A percentile compares a stretch with the other conserved stretches of the same genome.
These are phyloP conservation scores for Metschnikowia arizonensis DNA, from an alignment of 805 yeast genomes.

Conservation along the genomic window DNA sequence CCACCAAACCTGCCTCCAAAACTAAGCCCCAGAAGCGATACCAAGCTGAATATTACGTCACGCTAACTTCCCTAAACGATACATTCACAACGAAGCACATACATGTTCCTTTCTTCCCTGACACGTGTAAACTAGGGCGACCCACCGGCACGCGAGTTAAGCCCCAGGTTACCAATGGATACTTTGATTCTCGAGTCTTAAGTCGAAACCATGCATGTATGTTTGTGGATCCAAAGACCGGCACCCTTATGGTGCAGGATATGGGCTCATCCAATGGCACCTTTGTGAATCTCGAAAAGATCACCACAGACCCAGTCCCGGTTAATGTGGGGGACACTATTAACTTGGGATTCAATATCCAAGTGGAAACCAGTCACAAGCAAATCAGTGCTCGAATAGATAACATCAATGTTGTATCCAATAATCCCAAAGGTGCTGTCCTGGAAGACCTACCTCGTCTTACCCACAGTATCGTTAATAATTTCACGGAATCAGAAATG, in stretches of 20 bases:
- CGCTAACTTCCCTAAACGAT: slow-evolving; percentile 70
- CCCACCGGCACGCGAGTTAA: slow-evolving; percentile 67
- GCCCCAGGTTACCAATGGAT: slow-evolving; percentile 76
- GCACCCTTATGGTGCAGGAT: slow-evolving; percentile 74
- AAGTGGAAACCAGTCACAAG: slow-evolving; percentile 63
- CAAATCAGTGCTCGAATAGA: slow-evolving; percentile 84
- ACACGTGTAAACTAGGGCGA: slow-evolving; percentile 81
- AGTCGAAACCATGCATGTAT: slow-evolving; percentile 93
- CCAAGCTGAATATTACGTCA: slow-evolving; percentile 52
- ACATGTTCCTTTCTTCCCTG: slow-evolving; percentile 77
- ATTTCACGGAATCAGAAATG: slow-evolving; percentile 26
- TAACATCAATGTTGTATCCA: slow-evolving; percentile 56
- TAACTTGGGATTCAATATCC: slow-evolving; percentile 92
- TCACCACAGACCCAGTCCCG: slow-evolving; percentile 58
- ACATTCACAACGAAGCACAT: slow-evolving; percentile 79
- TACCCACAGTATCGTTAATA: slow-evolving; percentile 13
- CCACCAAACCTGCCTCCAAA: slow-evolving; percentile 3
- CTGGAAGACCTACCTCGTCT: slow-evolving; percentile 13
- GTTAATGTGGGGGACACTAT: slow-evolving; percentile 77
- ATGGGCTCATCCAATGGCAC: slow-evolving; percentile 93
- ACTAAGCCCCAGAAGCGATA: slow-evolving; percentile 22
- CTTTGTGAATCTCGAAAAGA: slow-evolving; percentile 71
- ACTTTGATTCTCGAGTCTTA: slow-evolving; percentile 88
- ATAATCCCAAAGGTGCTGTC: slow-evolving; percentile 17
- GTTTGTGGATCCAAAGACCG: slow-evolving; percentile 61